Base-by-base conservation (phyloP, 2,329 filamentous ascomycete genomes). In the Drechslerella dactyloides region DNA sequence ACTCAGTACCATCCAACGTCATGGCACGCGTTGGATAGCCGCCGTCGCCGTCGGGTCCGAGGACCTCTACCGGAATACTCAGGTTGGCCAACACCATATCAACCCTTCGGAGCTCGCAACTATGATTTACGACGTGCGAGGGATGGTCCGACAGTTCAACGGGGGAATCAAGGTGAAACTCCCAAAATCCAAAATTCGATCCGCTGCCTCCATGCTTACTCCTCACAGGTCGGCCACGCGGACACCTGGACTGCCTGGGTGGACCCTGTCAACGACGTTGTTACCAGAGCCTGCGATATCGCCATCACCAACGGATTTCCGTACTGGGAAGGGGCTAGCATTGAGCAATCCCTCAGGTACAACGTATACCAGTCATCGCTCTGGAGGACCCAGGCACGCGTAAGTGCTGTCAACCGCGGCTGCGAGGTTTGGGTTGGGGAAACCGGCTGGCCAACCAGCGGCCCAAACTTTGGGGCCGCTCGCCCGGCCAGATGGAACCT, bases 1-100 rank as follows among this genome's bases (percentile, higher is more conserved):
- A 63, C 80, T 82, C 59, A 64, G 56, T 33, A 74, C 59, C 33
- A 74, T 76, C 27, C 64, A 59, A 8, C 61, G 52, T 3, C 73
- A 69, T 42, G 74, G 75, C 42, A 73, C 50, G 10, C 83, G 85
- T 69, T 83, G 85, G 66, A 83, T 91, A 74, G 86, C 88, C 77
- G 88, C 85, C 64, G 85, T 90, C 73, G 90, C 88, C 3, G 86
- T 90, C 66, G 89, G 88, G 27, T 89, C 86, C 13, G 89, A 91
- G 81, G 84, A 85, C 4, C 82, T 90, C 52, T 90, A 90, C 81
- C 86, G 88, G 62, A 64, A 53, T 15, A 60, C 19, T 6, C 44
- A 48, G 21, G 15, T 17, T 3, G 17, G 19, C 5, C 37, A 48
- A 11, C 21, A 19, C 11, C 11, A 65, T 15, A 72, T 72, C 33